Percentiles rank a stretch among this genome's conserved stretches.
These are phyloP conservation scores for Chrysanthemum seticuspe DNA, from an alignment of 129 eudicot genomes.

Conservation along the genomic window DNA sequence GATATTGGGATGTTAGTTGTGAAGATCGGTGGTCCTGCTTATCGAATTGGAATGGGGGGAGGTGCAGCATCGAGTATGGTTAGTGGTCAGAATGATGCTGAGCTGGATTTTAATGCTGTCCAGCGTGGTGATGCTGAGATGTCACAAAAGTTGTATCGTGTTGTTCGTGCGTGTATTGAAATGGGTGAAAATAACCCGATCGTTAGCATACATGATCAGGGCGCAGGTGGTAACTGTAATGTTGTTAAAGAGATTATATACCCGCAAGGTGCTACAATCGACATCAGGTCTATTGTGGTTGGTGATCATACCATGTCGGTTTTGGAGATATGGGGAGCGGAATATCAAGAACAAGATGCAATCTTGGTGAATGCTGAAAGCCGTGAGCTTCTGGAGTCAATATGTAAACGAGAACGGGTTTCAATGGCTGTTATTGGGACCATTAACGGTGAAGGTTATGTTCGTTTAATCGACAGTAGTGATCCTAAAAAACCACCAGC, in stretches of 20 bases:
- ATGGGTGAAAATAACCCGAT: conserved; percentile 92
- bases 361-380: conserved; percentile 80
- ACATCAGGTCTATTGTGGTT: conserved; percentile 81
- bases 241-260: conserved; percentile 93
- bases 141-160: conserved; percentile 87
- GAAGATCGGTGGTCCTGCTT: conserved; percentile 95
- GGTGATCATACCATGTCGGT: conserved; percentile 95
- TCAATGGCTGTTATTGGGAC: conserved; percentile 91
- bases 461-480: conserved; percentile 57
- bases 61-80: conserved; percentile 99
- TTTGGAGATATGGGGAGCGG: conserved; percentile 98
- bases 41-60: conserved; percentile 98
- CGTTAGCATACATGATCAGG: conserved; percentile 91
- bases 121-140: conserved; percentile 99
- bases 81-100: conserved; percentile 90
- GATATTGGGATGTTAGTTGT: conserved; percentile 90
- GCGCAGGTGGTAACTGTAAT: conserved; percentile 97
- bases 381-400: conserved; percentile 58
- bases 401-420: conserved; percentile 82
- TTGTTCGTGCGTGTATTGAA: conserved; percentile 92
- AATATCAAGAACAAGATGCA: conserved; percentile 97
- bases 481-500: conserved; percentile 70
- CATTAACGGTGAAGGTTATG: conserved; percentile 70
- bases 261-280: conserved; percentile 89
- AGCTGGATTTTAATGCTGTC: conserved; percentile 89